Evolutionary conservation across 2,329 filamentous ascomycete genomes (phyloP), one percentile per base, ranked within the genome.

Genomic region (Biscogniauxia marginata): DNA sequence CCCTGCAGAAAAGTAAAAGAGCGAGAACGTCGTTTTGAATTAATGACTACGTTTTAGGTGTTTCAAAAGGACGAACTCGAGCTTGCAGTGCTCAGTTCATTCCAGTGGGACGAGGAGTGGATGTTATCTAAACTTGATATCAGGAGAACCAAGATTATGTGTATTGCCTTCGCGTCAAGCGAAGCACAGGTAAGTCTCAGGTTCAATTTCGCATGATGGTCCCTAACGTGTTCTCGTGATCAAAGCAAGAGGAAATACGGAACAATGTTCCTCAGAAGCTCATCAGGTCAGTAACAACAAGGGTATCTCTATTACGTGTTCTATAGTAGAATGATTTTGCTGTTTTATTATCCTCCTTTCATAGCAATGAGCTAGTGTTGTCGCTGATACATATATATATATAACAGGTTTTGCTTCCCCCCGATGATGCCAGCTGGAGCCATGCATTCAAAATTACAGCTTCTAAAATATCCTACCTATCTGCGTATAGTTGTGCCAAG

Each of bases 371-470:
- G 13, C 25, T 3, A 9, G 13, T 30, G 25, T 30, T 11, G 9
- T 39, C 3, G 30, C 30, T 39, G n/a, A 39, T 11, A 34, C 16
- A 11, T 5, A 34, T 34, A 11, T 5, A n/a, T 23, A 39, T 34
- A 18, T n/a, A 39, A 30, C 43, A 62, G 83, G 19, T 87, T 87
- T 54, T 92, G 90, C 69, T 96, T 98, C 68, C 93, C 93, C 16
- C 82, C 83, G 2, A 93, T 97, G 90, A 78, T 84, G 44, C 83
- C 85, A 1, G 78, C 83, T 5, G 88, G 86, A 21, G 86, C 82
- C 65, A 96, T 98, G 92, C 95, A 98, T 73, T 96, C 91, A 50
- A 98, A 99, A 70, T 78, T 98, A 46, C 93, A 96, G 82, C 74
- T 98, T 1, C 79, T 98, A n/a, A 93, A 92, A 65, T 90, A 91